Evolutionary conservation across 495 filamentous ascomycete genomes (phyloP), one percentile per base, ranked within the genome.

Genomic region (Jackrogersella minutella): DNA sequence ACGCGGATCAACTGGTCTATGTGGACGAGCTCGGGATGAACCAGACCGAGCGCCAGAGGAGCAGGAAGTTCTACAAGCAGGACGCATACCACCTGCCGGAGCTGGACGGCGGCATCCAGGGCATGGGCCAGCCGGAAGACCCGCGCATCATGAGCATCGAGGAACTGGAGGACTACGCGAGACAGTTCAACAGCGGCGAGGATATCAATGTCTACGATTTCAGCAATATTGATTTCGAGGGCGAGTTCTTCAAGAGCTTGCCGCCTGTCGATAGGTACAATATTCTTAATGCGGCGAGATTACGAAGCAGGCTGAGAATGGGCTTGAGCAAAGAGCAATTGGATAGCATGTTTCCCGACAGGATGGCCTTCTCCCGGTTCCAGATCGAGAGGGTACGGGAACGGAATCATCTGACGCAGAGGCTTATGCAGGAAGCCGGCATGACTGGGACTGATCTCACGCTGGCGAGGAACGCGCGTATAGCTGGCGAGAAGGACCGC

Each of bases 181-280:
- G 88, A 56, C 93, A 97, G 68, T 98, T 97, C 65, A 86, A 96
- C 66, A 88, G 86, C 58, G 95, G 94, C 33, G 95, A 97, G 76
- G 93, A 97, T 78, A 91, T 99, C 77, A 96, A 96, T 71, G 80
- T 97, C n/a, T 97, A 97, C 73, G 95, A 99, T 75, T 98, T 97
- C 66, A 93, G 90, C 58, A 98, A 98, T 75, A 99, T 99, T 58
- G 96, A 99, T 77, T 99, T 97, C 68, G 91, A 97, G 66, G 89
- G 92, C 53, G 84, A 91, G 13, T 98, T 99, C 77, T 99, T 99
- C 76, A 82, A 88, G 72, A 96, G 91, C 72, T 78, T 99, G 40
- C 95, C 95, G 1, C 86, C 92, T 6, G 90, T 87, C 1, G 95
- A 99, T 80, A 88, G 94, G 17, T 98, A 99, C 78, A 97, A 97